Percentiles rank a stretch among this genome's conserved stretches.
phyloP scores from a whole-genome alignment of 352 stramenopile genomes.

The Globisporangium rhizosaccharum region DNA sequence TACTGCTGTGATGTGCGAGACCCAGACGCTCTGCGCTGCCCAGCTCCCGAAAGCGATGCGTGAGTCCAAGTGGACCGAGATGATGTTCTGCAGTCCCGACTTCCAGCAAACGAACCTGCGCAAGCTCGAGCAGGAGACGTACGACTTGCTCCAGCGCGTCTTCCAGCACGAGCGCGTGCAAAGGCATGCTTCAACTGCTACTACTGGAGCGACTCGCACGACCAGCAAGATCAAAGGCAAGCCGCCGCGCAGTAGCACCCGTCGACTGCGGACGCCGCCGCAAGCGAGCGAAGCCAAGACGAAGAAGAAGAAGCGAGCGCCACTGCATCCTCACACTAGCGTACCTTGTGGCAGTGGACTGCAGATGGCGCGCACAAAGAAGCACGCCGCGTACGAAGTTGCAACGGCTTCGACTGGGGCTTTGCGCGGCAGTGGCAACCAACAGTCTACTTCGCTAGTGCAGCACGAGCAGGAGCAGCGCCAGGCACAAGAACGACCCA shows the following conservation, averaged over 20 bases:
- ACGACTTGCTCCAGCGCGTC: conserved; percentile 35
- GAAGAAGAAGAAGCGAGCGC: conserved; percentile 1
- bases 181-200: not conserved
- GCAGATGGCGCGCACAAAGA: conserved; percentile 30
- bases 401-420: not conserved
- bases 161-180: conserved; percentile 13
- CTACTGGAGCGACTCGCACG: not conserved
- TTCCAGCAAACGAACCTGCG: conserved; percentile 33
- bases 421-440: not conserved
- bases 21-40: not conserved
- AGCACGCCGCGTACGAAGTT: conserved; percentile 4
- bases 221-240: not conserved
- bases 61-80: conserved; percentile 38
- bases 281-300: conserved; percentile 9
- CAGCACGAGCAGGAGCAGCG: not conserved
- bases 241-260: too few relatives aligned
- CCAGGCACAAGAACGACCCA: not conserved
- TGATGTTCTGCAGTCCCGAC: conserved; percentile 27
- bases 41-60: conserved; percentile 9
- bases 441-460: not conserved
- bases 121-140: conserved; percentile 37
- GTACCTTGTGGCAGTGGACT: conserved; percentile 29
- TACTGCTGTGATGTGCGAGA: not conserved
- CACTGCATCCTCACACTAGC: not conserved
- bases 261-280: not conserved